Percentiles rank a stretch among this genome's conserved stretches.
Evolutionary conservation across 306 rosid species (phyloP).

Genomic region (Ormosia emarginata): DNA sequence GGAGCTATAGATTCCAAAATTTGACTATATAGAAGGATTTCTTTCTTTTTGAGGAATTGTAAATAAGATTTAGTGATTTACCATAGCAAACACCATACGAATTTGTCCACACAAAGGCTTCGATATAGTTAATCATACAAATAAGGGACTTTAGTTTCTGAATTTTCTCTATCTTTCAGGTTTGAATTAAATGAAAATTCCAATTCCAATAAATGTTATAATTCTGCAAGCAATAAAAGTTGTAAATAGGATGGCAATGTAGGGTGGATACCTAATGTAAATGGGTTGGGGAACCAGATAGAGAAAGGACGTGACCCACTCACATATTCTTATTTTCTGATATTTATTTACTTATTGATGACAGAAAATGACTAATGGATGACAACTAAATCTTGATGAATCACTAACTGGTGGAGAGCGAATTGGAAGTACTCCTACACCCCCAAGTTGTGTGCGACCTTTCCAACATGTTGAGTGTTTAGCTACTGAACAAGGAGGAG

Average conservation of each 20-base stretch:
- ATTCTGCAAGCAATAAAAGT: background rate
- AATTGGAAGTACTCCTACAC: too few relatives aligned
- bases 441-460: too few relatives aligned
- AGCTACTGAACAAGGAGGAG: too few relatives aligned
- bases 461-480: too few relatives aligned
- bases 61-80: background rate
- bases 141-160: background rate
- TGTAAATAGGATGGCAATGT: conserved; percentile 11
- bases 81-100: background rate
- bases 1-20: background rate
- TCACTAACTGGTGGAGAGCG: too few relatives aligned
- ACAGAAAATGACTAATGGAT: too few relatives aligned
- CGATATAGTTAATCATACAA: background rate
- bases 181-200: background rate
- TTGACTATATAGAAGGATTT: background rate
- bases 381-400: too few relatives aligned
- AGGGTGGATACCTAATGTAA: background rate
- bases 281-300: background rate
- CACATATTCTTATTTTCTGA: too few relatives aligned
- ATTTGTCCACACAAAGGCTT: background rate
- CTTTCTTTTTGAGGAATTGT: background rate
- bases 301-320: background rate
- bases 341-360: too few relatives aligned
- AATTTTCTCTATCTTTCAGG: background rate
- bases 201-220: background rate